Evolutionary conservation across 345 rosid species (phyloP).

Genomic region (Nasturtium officinale): DNA sequence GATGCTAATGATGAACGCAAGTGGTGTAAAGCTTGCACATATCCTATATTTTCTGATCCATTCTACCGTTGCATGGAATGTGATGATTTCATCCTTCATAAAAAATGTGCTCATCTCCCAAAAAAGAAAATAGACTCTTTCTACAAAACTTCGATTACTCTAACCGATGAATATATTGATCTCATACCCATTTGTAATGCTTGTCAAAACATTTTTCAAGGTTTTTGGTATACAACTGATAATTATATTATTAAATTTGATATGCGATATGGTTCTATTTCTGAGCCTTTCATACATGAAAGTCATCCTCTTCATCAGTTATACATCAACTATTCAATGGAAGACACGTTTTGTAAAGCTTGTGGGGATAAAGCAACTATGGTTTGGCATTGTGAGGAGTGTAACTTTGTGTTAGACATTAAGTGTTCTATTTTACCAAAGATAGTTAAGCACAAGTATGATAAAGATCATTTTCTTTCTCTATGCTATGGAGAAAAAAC

Average conservation of each 20-base stretch:
- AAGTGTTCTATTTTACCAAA: conserved; percentile 27
- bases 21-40: neutral
- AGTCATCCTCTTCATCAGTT: conserved; percentile 19
- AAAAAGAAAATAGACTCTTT: neutral
- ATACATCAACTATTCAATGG: neutral
- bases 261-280: conserved; percentile 25
- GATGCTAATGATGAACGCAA: neutral
- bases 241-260: too few species aligned
- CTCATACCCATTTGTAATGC: too few species aligned
- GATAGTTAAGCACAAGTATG: conserved; percentile 10
- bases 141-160: too few species aligned
- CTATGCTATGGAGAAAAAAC: conserved; percentile 9
- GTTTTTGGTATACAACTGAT: too few species aligned
- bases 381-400: conserved; percentile 5
- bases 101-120: too few species aligned
- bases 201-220: too few species aligned
- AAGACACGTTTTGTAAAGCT: neutral
- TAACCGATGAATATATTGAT: too few species aligned
- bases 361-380: conserved; percentile 17
- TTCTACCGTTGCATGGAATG: conserved; percentile 16
- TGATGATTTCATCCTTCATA: conserved; percentile 15
- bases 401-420: conserved; percentile 8
- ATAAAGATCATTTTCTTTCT: conserved; percentile 14
- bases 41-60: neutral
- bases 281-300: conserved; percentile 20